These are phyloP conservation scores for Strobilomyces dryophilus DNA, from an alignment of 768 basidiomycete genomes.

Conservation along the genomic window DNA sequence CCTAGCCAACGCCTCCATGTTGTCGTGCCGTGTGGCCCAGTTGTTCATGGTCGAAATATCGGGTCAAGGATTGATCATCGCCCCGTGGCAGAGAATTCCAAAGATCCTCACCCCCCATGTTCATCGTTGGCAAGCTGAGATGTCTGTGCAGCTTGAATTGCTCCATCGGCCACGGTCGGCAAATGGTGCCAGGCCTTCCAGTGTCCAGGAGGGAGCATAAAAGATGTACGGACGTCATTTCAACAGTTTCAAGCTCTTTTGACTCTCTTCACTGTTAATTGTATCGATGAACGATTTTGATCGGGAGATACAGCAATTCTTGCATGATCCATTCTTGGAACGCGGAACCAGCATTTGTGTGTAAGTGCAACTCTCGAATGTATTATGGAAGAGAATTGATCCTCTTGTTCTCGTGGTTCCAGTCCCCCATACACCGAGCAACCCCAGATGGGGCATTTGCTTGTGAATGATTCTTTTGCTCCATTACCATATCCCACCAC, in stretches of 20 bases:
- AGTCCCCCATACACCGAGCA: background rate
- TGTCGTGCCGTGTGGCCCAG: background rate
- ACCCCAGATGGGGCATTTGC: background rate
- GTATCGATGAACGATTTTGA: background rate
- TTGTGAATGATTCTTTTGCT: background rate
- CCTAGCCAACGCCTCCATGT: constrained; percentile 1
- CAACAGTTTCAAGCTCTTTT: too few species aligned
- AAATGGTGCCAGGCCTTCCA: background rate
- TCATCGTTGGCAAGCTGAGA: too few species aligned
- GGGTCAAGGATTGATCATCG: background rate
- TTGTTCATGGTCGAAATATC: background rate
- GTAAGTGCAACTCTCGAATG: constrained; percentile 1
- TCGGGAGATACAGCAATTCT: background rate
- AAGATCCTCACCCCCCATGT: too few species aligned
- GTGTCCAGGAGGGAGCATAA: background rate
- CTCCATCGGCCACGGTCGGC: too few species aligned
- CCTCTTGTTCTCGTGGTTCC: background rate
- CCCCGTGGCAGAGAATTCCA: background rate
- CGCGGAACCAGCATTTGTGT: background rate
- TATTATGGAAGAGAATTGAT: constrained; percentile 1
- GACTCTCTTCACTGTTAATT: background rate
- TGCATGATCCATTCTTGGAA: background rate
- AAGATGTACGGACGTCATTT: too few species aligned
- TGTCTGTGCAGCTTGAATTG: too few species aligned
- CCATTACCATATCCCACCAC: background rate